Evolutionary conservation across 2,329 filamentous ascomycete genomes (phyloP).

Genomic region (Exophiala alcalophila): DNA sequence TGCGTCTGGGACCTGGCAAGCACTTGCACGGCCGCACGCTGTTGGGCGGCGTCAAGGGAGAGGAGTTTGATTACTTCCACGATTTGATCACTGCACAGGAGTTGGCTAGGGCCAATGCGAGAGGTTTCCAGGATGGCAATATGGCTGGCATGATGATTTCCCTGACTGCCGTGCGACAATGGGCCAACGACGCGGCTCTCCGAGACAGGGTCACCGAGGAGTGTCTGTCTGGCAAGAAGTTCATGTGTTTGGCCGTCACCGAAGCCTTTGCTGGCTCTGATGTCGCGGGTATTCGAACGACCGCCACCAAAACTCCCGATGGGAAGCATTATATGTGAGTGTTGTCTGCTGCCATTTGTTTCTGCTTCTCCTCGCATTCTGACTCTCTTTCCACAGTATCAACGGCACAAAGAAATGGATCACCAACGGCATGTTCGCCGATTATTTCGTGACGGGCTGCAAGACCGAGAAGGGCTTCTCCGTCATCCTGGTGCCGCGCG

Average conservation of each 20-base stretch:
- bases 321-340: conserved; percentile 59
- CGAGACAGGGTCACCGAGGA: conserved; percentile 67
- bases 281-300: conserved; percentile 69
- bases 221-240: conserved; percentile 63
- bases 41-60: conserved; percentile 63
- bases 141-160: conserved; percentile 59
- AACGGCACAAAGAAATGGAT: conserved; percentile 74
- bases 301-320: conserved; percentile 59
- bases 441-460: conserved; percentile 68
- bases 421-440: conserved; percentile 69
- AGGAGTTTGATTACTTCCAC: conserved; percentile 74
- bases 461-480: conserved; percentile 66
- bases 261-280: conserved; percentile 73
- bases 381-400: conserved; percentile 24
- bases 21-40: conserved; percentile 63
- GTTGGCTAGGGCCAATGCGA: conserved; percentile 65
- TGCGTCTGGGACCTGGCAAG: conserved; percentile 66
- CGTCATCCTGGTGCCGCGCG: conserved; percentile 66
- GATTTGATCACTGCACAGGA: conserved; percentile 68
- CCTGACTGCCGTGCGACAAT: conserved; percentile 69
- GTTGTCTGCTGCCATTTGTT: conserved; percentile 34
- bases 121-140: conserved; percentile 81
- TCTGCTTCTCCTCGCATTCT: not conserved
- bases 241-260: conserved; percentile 73
- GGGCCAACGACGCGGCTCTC: conserved; percentile 60